Base-by-base conservation (phyloP, 163 green algal species). In the Picocystis sp. region DNA sequence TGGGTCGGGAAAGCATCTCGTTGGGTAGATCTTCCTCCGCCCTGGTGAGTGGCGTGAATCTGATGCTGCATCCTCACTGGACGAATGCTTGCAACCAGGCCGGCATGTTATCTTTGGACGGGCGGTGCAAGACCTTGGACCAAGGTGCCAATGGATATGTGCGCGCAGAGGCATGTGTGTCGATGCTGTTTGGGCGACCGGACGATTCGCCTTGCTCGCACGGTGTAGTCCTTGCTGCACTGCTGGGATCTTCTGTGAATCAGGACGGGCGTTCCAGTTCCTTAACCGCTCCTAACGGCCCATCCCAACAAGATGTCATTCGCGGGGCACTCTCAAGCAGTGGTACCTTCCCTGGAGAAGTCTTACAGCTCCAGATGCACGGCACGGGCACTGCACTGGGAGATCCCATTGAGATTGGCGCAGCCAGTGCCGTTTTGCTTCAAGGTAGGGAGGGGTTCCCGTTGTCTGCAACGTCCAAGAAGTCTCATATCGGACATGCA, bases 371-470 rank as follows among this genome's bases (percentile, higher is more conserved):
- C 23, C 60, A 76, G 23, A 57, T 92, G 58, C 84, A 93, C 45
- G 83, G 83, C 45, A 93, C 83, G 12, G 80, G 80, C 34, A 86
- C 77, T 8, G 29, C 72, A 11, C 70, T 84, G 22, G 76, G 74
- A 13, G 76, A 86, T 52, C 77, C 79, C 2, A 85, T 88, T 33
- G 81, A 88, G 45, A 53, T 92, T 9, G 72, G 71, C 0, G 83
- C 80, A 2, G 21, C 75, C 12, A 19, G 17, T 19, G 17, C 17
- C 17, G 17, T 19, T 19, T 19, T 19, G 17, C 17, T 19, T 19
- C 17, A 19, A 19, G 17, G 17, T 19, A 19, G 17, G 21, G n/a
- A 1, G 38, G 29, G 1, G 61, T 69, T 3, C 56, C 8, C 22
- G 11, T 0, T 19, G 14, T 43, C 3, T 34, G 12, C 2, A 15